Evolutionary conservation across 331 rosid genomes (phyloP), one percentile per base, ranked within the genome.

Genomic region (Telfairia occidentalis): DNA sequence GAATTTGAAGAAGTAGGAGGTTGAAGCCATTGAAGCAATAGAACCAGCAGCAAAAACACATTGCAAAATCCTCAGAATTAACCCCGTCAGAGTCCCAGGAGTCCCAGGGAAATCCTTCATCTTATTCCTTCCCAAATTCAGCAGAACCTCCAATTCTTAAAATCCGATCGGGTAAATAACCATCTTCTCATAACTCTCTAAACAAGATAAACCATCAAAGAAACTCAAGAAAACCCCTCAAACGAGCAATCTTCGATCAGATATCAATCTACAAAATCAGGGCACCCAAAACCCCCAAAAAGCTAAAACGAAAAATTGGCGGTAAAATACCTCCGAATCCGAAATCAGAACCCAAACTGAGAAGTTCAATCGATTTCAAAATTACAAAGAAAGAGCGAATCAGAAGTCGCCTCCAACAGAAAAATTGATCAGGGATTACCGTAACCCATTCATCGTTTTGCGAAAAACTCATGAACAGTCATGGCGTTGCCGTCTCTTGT

Each of bases 101-200:
- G 94, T 89, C 26, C 98, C 98, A 9, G 96, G 88, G 58, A 92
- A 92, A 81, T 89, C 83, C 90, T 87, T 90, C 98, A 92, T 92
- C 80, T 63, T 73, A 75, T 21, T 55, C 35, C 37, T 76, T 53
- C 85, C 48, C 23, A n/a, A 35, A n/a, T 11, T 63, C 71, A 63
- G 23, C 11, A 59, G 23, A 59, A 63, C 29, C 46, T 35, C 48
- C 48, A 35, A 63, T 9, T 9, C 24, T 63, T 43, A 63, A 63
- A 63, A n/a, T 35, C 70, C 45, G 9, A 63, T 34, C 28, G 7
- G 3, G 28, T 0, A 1, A n/a, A 34, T 4, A 9, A 35, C 48
- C 71, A 63, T 63, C 26, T 34, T 37, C 71, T 59, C 42, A 16
- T 30, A 30, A 30, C 40, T 29, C 21, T 59, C 12, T 15, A 59